Percentiles rank a stretch among this genome's conserved stretches.
Conservation (phyloP, 306 rosid species). For the Lagenaria siceraria region DNA sequence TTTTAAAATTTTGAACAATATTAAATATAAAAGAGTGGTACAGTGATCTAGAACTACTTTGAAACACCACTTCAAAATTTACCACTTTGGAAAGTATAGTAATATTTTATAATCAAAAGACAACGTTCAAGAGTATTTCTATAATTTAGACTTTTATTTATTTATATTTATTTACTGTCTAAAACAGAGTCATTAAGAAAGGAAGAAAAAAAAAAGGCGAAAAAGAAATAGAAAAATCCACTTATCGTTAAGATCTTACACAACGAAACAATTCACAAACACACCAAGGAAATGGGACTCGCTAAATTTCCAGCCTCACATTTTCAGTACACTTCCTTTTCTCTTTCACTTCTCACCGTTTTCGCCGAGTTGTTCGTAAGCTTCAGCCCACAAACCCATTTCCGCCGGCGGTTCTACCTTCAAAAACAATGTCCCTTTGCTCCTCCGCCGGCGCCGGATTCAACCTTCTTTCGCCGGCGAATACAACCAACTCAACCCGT, state of each 20-base stretch:
- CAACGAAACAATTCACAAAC: neutral
- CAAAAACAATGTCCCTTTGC: constrained; percentile 44
- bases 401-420: neutral
- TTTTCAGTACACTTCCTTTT: neutral
- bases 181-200: no score
- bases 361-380: neutral
- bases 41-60: no score
- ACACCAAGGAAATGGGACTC: constrained; percentile 7
- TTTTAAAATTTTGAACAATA: no score
- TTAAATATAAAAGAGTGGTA: no score
- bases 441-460: constrained; percentile 32
- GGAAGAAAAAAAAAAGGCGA: neutral
- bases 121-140: no score
- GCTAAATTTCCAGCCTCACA: constrained; percentile 17
- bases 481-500: constrained; percentile 20
- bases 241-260: constrained; percentile 35
- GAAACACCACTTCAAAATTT: no score
- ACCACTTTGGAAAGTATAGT: no score
- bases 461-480: constrained; percentile 40
- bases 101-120: no score
- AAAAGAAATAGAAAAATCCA: constrained; percentile 1
- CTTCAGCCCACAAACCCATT: neutral
- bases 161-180: no score
- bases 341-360: neutral
- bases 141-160: no score